Evolutionary conservation across 2,329 filamentous ascomycete species (phyloP), one percentile per base, ranked within the genome.

Genomic region (Fusarium sp.): DNA sequence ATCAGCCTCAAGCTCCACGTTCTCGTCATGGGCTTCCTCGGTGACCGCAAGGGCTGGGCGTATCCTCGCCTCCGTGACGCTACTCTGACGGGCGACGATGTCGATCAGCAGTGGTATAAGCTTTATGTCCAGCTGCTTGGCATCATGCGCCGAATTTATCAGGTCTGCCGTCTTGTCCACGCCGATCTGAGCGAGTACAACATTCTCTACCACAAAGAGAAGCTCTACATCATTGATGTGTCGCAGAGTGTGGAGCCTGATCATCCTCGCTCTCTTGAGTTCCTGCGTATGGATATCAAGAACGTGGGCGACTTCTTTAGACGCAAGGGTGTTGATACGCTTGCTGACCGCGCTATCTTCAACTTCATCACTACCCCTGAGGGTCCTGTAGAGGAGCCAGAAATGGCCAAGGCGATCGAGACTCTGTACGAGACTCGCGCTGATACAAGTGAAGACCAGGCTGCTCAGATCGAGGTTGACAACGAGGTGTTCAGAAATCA

Each of bases 181-280:
- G 96, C 95, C 56, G 96, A 99, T 89, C 82, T 99, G 81, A 97
- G 94, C 86, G 96, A 99, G 87, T 99, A 99, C 89, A 99, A 99
- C 80, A 90, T 98, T 59, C 88, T 99, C 25, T 99, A 97, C 85
- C 89, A 98, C 85, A 88, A 94, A 64, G 87, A 90, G 66, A 90
- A 90, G 77, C 89, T 98, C 2, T 97, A 94, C 86, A 93, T 99
- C 79, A 99, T 99, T 81, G 96, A 99, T 83, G 96, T 99, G 47
- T 97, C 94, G 63, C 96, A 99, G 85, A 96, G 93, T 79, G 96
- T 99, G 25, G 97, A 98, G 85, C 95, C 97, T 76, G 96, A 98
- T 77, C 96, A 99, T 82, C 96, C 96, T 0, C 90, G 94, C 65
- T 96, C 94, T 5, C 87, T 97, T 35, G 96, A 98, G 81, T 99